Conservation (phyloP, 2,329 filamentous ascomycete genomes). For the Clarireedia paspali region DNA sequence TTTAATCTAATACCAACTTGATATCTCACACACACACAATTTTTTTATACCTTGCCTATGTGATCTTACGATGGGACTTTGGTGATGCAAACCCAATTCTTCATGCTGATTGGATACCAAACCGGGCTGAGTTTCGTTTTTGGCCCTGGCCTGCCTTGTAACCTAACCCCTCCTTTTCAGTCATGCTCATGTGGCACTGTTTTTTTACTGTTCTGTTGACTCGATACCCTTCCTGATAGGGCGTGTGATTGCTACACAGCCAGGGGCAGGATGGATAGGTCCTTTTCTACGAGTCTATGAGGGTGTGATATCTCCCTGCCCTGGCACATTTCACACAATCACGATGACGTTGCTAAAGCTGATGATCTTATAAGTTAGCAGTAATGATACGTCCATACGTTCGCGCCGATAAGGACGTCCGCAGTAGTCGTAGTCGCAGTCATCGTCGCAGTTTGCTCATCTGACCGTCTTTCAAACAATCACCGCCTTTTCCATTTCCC, state of each 20-base stretch:
- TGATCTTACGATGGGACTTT: background rate
- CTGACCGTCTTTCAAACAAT: background rate
- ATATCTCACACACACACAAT: background rate
- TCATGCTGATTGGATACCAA: background rate
- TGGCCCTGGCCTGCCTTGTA: background rate
- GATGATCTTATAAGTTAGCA: too few relatives aligned
- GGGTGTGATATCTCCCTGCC: background rate
- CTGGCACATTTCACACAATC: background rate
- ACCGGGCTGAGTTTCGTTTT: background rate
- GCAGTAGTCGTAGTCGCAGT: background rate
- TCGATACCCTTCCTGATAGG: background rate
- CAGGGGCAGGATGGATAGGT: background rate
- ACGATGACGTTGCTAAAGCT: background rate
- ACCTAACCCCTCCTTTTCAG: background rate
- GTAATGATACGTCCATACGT: too few relatives aligned
- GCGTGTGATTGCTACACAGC: background rate
- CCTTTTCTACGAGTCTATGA: background rate
- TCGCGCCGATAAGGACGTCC: too few relatives aligned
- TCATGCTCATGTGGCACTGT: background rate
- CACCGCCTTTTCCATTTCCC: background rate
- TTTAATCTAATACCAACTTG: background rate
- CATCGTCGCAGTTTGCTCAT: background rate
- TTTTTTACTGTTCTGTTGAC: background rate
- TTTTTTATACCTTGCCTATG: background rate
- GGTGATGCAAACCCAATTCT: background rate